Percentiles rank a stretch among this genome's conserved stretches.
Evolutionary conservation across 495 filamentous ascomycete species (phyloP).

Genomic region (Hypoxylon intermedium): DNA sequence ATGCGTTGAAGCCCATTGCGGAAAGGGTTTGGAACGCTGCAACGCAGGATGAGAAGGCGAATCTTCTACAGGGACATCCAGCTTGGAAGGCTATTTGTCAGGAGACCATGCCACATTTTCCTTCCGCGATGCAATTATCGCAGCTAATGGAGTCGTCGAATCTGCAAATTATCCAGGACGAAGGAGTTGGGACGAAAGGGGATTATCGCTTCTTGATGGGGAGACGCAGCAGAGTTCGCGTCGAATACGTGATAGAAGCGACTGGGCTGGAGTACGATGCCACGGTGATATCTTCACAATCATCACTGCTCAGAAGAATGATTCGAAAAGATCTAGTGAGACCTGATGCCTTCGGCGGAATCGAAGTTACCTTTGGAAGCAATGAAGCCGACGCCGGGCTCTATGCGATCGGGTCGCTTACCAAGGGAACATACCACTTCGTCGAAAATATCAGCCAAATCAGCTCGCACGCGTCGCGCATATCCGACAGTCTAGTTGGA

Average conservation of each 20-base stretch:
- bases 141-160: background rate
- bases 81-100: conserved; percentile 2
- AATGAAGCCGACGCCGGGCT: background rate
- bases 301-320: background rate
- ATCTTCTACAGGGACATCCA: background rate
- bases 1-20: background rate
- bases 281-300: background rate
- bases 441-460: conserved; percentile 2
- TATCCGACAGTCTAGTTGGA: conserved; percentile 7
- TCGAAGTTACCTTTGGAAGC: background rate
- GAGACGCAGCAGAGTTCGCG: background rate
- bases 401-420: conserved; percentile 12
- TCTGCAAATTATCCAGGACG: conserved; percentile 1
- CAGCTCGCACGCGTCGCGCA: background rate
- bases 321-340: background rate
- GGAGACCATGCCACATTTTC: background rate
- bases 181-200: background rate
- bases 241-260: conserved; percentile 5
- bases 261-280: conserved; percentile 5
- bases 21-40: conserved; percentile 2
- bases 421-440: conserved; percentile 6
- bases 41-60: background rate
- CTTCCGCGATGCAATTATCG: background rate
- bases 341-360: background rate
- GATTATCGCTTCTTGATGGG: conserved; percentile 1